Evolutionary conservation across 2,329 filamentous ascomycete species (phyloP).

Genomic region (Escovopsis sp.): DNA sequence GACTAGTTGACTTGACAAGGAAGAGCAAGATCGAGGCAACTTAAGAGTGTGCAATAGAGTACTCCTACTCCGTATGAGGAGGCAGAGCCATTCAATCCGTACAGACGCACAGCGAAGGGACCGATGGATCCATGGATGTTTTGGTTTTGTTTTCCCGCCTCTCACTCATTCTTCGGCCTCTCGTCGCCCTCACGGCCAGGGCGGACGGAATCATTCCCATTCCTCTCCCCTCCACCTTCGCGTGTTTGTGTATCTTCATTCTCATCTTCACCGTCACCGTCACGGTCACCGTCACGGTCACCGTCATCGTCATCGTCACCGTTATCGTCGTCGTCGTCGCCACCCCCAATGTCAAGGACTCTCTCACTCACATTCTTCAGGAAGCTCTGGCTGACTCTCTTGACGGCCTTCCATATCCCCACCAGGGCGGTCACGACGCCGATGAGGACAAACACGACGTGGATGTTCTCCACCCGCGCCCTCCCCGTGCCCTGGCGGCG

Average conservation of each 20-base stretch:
- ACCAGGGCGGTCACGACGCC: constrained; percentile 72
- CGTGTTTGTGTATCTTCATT: too few species aligned
- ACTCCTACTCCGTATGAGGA: too few species aligned
- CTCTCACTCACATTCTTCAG: constrained; percentile 65
- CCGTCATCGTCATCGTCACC: constrained; percentile 40
- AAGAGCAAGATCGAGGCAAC: constrained; percentile 66
- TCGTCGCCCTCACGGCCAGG: too few species aligned
- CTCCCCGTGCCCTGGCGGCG: constrained; percentile 51
- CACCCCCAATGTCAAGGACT: constrained; percentile 66
- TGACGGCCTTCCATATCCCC: constrained; percentile 71
- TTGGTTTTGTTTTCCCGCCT: too few species aligned
- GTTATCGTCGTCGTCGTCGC: constrained; percentile 39
- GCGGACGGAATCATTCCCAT: too few species aligned
- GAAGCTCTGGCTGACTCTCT: constrained; percentile 55
- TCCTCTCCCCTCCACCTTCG: too few species aligned
- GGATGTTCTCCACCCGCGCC: constrained; percentile 64
- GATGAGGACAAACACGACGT: constrained; percentile 63
- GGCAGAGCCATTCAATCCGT: too few species aligned
- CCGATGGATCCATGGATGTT: too few species aligned
- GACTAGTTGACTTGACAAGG: constrained; percentile 92
- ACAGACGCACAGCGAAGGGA: too few species aligned
- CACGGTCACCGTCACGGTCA: constrained; percentile 31
- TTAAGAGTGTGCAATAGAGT: constrained; percentile 73
- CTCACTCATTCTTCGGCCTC: too few species aligned
- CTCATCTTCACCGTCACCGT: constrained; percentile 12